Conservation (phyloP, 148 eudicot species). For the Rhododendron ovatum region DNA sequence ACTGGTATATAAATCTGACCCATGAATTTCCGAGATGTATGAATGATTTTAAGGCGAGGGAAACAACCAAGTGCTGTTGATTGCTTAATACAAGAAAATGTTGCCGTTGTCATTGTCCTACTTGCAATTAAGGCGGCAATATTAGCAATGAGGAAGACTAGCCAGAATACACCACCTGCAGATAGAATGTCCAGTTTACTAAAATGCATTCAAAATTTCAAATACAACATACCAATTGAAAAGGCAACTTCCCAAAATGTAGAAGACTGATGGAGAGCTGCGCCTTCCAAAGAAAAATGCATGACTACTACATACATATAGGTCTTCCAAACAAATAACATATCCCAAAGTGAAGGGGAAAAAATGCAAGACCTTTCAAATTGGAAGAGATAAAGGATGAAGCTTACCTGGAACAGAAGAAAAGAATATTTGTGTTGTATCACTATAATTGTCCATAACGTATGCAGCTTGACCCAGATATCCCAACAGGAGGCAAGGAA, state of each 20-base stretch:
- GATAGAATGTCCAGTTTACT: slow-evolving; percentile 3
- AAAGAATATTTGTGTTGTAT: slow-evolving; percentile 71
- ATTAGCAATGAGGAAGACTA: slow-evolving; percentile 81
- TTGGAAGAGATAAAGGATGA: slow-evolving; percentile 13
- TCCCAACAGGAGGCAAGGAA: slow-evolving; percentile 96
- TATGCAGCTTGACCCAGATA: slow-evolving; percentile 99
- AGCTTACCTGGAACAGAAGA: slow-evolving; percentile 84
- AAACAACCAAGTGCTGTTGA: slow-evolving; percentile 93
- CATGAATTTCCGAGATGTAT: slow-evolving; percentile 95
- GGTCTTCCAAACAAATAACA: slow-evolving; percentile 1
- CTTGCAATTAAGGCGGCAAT: slow-evolving; percentile 95
- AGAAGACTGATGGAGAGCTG: not conserved
- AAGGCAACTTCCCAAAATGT: not conserved
- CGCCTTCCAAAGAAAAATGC: not conserved
- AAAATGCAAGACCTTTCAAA: not conserved
- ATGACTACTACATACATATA: not conserved
- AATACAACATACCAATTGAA: not conserved
- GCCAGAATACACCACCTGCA: slow-evolving; percentile 92
- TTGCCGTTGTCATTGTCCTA: slow-evolving; percentile 96
- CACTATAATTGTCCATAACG: slow-evolving; percentile 73
- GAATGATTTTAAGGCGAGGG: slow-evolving; percentile 94
- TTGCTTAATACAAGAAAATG: slow-evolving; percentile 96
- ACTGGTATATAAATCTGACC: slow-evolving; percentile 98
- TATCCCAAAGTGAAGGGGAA: not conserved
- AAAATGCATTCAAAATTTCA: not conserved